A percentile compares a stretch with the other conserved stretches of the same genome.
Conservation (phyloP, 2,329 filamentous ascomycete species). For the Hymenoscyphus salicellus region DNA sequence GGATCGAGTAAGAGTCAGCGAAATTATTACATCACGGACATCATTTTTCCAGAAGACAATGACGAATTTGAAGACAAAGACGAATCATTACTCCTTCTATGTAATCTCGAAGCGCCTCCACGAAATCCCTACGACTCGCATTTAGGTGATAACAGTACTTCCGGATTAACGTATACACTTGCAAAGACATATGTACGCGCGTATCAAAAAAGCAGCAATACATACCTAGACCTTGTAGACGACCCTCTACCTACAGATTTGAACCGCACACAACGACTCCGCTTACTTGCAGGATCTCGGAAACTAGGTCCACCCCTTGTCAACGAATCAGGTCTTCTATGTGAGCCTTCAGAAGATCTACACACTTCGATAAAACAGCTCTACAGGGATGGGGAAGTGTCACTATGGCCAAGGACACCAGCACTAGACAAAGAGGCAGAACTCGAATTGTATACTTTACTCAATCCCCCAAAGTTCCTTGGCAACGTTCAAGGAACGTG, state of each 20-base stretch:
- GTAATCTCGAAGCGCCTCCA: conserved; percentile 34
- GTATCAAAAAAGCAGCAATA: conserved; percentile 51
- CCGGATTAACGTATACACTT: conserved; percentile 46
- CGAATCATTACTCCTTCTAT: conserved; percentile 23
- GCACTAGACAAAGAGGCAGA: conserved; percentile 24
- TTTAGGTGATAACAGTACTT: conserved; percentile 44
- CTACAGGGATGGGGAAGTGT: conserved; percentile 23
- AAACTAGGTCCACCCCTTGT: conserved; percentile 35
- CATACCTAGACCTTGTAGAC: conserved; percentile 60
- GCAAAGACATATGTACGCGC: conserved; percentile 52
- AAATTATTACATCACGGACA: conserved; percentile 61
- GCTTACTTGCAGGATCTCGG: conserved; percentile 50
- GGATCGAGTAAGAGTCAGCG: conserved; percentile 57
- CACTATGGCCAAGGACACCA: conserved; percentile 38
- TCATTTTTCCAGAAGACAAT: conserved; percentile 41
- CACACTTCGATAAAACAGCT: conserved; percentile 26
- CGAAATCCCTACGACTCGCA: conserved; percentile 48
- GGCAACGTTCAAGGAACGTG: conserved; percentile 44
- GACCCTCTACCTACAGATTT: conserved; percentile 41
- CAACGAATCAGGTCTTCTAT: conserved; percentile 20
- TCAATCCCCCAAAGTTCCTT: conserved; percentile 41
- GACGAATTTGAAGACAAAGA: conserved; percentile 11
- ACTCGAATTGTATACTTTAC: conserved; percentile 38
- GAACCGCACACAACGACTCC: conserved; percentile 39
- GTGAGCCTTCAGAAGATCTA: conserved; percentile 18